Percentiles rank a stretch among this genome's conserved stretches.
Conservation (phyloP, 495 filamentous ascomycete genomes). For the Darksidea phi region DNA sequence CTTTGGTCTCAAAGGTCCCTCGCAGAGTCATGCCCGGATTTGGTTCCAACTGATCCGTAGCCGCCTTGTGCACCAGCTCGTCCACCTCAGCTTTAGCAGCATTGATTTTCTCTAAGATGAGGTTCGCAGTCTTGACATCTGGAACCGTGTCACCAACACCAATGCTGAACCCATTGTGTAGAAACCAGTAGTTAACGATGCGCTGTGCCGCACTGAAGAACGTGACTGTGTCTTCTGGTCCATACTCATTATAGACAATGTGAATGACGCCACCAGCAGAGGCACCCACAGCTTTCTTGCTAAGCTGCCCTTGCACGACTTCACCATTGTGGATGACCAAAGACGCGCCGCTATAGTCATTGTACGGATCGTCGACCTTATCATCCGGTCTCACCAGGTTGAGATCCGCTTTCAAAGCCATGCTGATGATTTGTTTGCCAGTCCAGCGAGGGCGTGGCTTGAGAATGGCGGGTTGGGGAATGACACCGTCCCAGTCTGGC, state of each 20-base stretch:
- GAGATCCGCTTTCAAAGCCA: conserved; percentile 83
- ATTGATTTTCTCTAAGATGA: conserved; percentile 75
- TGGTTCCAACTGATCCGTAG: conserved; percentile 79
- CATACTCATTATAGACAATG: conserved; percentile 93
- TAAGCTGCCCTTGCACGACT: conserved; percentile 82
- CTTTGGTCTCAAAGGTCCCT: conserved; percentile 95
- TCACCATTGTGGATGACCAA: conserved; percentile 82
- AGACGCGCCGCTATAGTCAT: conserved; percentile 71
- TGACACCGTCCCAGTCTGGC: conserved; percentile 92
- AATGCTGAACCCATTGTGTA: conserved; percentile 98
- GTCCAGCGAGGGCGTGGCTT: conserved; percentile 94
- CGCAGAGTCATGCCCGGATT: conserved; percentile 96
- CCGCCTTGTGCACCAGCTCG: conserved; percentile 69
- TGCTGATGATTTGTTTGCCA: conserved; percentile 95
- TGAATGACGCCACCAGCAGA: conserved; percentile 85
- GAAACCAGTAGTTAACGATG: conserved; percentile 93
- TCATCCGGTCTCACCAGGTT: conserved; percentile 68
- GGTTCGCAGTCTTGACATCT: conserved; percentile 73
- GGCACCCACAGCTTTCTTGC: conserved; percentile 92
- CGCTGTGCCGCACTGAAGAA: conserved; percentile 96
- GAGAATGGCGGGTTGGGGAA: conserved; percentile 85
- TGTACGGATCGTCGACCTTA: conserved; percentile 52
- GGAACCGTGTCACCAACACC: conserved; percentile 98
- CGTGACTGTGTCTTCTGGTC: conserved; percentile 73
- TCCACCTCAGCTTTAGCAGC: conserved; percentile 77